These are phyloP conservation scores for Aquilaria malaccensis DNA, from an alignment of 345 rosid species.

Conservation along the genomic window DNA sequence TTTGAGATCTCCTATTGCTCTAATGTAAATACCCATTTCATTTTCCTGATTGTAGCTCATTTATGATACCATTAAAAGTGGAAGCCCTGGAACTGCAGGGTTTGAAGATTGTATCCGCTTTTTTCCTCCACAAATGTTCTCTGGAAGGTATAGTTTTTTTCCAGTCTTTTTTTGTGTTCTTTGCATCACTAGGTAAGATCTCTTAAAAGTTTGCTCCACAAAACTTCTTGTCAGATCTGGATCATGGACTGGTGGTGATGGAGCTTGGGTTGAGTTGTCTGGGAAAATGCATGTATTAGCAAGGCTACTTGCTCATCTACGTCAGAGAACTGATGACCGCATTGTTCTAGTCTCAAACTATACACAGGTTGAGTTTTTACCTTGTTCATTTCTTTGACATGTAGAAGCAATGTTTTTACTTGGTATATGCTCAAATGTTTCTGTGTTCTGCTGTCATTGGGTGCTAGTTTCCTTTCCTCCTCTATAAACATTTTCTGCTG, in stretches of 20 bases:
- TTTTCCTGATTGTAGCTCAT: constrained; percentile 59
- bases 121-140: constrained; percentile 93
- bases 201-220: constrained; percentile 12
- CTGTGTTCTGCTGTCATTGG: too few relatives aligned
- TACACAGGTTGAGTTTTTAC: constrained; percentile 52
- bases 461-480: too few relatives aligned
- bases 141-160: constrained; percentile 59
- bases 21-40: too few relatives aligned
- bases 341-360: constrained; percentile 98
- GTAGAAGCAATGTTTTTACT: neutral
- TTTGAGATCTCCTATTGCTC: too few relatives aligned
- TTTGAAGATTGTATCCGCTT: constrained; percentile 80
- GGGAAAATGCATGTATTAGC: constrained; percentile 99
- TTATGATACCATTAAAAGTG: constrained; percentile 75
- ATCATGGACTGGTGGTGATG: constrained; percentile 91
- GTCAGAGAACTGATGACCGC: constrained; percentile 77
- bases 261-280: constrained; percentile 96
- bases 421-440: neutral
- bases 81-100: constrained; percentile 74
- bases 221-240: constrained; percentile 57
- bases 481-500: too few relatives aligned
- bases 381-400: too few relatives aligned
- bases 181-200: constrained; percentile 8
- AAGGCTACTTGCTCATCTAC: constrained; percentile 77
- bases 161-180: constrained; percentile 1